phyloP scores from a whole-genome alignment of 345 rosid genomes.

The Salix koriyanagi region DNA sequence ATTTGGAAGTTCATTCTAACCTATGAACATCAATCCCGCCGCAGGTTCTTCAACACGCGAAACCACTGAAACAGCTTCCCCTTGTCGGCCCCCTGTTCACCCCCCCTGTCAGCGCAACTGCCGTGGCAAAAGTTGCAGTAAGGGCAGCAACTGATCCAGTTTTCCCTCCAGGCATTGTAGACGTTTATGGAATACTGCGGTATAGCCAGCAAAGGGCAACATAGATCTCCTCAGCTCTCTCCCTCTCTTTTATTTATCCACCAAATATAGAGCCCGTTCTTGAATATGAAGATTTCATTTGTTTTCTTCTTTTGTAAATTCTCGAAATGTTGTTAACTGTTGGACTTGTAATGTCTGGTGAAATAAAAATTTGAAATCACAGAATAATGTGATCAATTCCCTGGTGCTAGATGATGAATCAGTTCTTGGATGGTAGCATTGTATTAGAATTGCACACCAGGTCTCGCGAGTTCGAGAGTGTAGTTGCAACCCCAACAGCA shows the following conservation, averaged over 20 bases:
- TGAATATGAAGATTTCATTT: background rate
- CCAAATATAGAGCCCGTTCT: background rate
- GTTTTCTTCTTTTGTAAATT: background rate
- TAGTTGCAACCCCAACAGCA: too few relatives aligned
- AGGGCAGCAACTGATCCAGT: constrained; percentile 58
- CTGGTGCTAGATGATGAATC: too few relatives aligned
- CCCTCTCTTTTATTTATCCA: background rate
- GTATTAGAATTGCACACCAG: too few relatives aligned
- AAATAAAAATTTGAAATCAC: background rate
- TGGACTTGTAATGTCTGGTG: background rate
- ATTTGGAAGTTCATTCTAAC: background rate
- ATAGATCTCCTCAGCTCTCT: constrained; percentile 20
- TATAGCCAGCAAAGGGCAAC: constrained; percentile 41
- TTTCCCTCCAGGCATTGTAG: constrained; percentile 54
- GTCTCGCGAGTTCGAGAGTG: too few relatives aligned
- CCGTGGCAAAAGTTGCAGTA: constrained; percentile 47
- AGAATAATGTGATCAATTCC: background rate
- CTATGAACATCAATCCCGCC: background rate
- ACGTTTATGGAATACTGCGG: constrained; percentile 42
- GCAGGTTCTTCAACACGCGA: constrained; percentile 52
- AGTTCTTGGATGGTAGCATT: too few relatives aligned
- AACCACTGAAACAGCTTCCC: constrained; percentile 52
- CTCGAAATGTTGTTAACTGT: background rate
- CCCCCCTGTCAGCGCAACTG: constrained; percentile 48
- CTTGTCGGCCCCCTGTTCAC: constrained; percentile 51